phyloP scores from a whole-genome alignment of 2,329 filamentous ascomycete species.

The Pseudogymnoascus sp. region DNA sequence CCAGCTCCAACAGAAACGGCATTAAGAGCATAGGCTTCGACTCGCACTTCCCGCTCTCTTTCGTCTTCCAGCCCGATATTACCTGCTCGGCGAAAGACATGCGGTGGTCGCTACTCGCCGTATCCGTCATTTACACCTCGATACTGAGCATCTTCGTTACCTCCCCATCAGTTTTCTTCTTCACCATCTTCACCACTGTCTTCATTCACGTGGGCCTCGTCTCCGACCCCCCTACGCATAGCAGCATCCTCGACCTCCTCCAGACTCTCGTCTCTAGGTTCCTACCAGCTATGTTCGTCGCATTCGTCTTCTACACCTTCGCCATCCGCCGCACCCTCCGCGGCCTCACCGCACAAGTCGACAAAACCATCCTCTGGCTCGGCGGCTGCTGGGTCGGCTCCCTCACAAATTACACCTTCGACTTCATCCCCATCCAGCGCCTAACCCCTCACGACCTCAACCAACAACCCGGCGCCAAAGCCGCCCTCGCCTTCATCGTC shows the following conservation, averaged over 20 bases:
- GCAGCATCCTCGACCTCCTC: constrained; percentile 62
- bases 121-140: constrained; percentile 73
- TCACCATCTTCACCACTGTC: constrained; percentile 69
- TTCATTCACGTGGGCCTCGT: constrained; percentile 89
- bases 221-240: constrained; percentile 71
- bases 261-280: constrained; percentile 75
- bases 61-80: constrained; percentile 63
- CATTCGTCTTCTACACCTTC: constrained; percentile 79
- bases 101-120: constrained; percentile 74
- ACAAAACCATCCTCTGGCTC: constrained; percentile 86
- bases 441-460: constrained; percentile 85
- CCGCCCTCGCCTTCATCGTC: constrained; percentile 73
- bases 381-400: constrained; percentile 86
- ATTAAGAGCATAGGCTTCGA: constrained; percentile 73
- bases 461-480: constrained; percentile 80
- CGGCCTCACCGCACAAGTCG: constrained; percentile 72
- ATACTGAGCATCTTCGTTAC: constrained; percentile 75
- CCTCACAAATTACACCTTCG: constrained; percentile 90
- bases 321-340: constrained; percentile 63
- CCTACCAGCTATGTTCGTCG: constrained; percentile 79
- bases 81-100: constrained; percentile 66
- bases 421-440: constrained; percentile 85
- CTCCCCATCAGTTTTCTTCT: constrained; percentile 76
- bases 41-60: constrained; percentile 84
- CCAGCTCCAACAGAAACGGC: constrained; percentile 59